Base-by-base conservation (phyloP, 345 rosid species). In the Gossypium turneri region DNA sequence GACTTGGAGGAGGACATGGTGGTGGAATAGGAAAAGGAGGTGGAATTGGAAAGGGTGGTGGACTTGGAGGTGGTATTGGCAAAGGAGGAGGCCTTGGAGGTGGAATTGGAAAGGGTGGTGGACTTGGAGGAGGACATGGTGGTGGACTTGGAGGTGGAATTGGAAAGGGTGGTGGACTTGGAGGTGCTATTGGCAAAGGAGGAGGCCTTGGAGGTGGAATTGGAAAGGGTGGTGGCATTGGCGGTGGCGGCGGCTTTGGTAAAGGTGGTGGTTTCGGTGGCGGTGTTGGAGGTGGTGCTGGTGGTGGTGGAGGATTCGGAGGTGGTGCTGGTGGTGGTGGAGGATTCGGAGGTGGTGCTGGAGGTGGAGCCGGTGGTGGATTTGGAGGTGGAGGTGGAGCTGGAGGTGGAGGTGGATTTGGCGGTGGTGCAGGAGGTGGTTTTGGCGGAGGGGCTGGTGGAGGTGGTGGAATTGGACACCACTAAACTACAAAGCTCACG, bases 151-250 rank as follows among this genome's bases (percentile, higher is more conserved):
- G 81, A 0, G 80, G 79, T 0, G 85, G 87, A 0, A 2, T 52
- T 7, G 87, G 85, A 0, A 50, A 56, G 1, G 85, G 85, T 0
- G 86, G 86, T 0, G 83, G 81, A 0, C 0, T 64, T 0, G 69
- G 69, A n/a, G n/a, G n/a, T n/a, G n/a, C n/a, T 22, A 22, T 22
- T 22, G 22, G 22, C 22, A 22, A 22, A 22, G 22, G 22, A 22
- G 22, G 22, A 22, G 22, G 22, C 22, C 22, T 22, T 0, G 19
- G 44, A 9, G 68, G 22, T 22, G 22, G 75, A 9, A 25, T 16
- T 2, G 75, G 66, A 2, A 16, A 9, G 0, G 75, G 75, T 12
- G 75, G 65, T 41, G 74, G 74, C 0, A 4, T 12, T 55, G 75
- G 75, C 3, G 43, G 65, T 1, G 64, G 64, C 9, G 9, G 63